Evolutionary conservation across 768 basidiomycete species (phyloP), one percentile per base, ranked within the genome.

Genomic region (Agaricus bisporus): DNA sequence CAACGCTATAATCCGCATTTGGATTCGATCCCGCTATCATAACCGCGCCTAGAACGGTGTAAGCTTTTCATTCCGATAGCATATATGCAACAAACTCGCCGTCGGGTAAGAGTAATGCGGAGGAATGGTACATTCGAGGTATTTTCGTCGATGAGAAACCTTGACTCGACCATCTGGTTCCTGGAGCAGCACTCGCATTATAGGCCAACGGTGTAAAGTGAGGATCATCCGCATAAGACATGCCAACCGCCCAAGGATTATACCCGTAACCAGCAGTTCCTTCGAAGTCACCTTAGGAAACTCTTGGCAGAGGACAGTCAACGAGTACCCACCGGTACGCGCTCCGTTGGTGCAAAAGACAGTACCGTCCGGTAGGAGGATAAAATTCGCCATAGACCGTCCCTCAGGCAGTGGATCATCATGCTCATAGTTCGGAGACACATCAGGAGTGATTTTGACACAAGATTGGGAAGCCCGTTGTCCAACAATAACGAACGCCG

Each of bases 1-100:
- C 59, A 5, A 73, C 66, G 44, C 71, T 76, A 64, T 76, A 79
- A 61, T 90, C 87, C 3, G 79, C 69, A 64, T 91, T 88, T 0
- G 90, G 89, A 63, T 91, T 92, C 8, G 85, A 87, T 14, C 91
- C 91, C 17, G 85, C 76, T n/a, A 91, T 77, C 29, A 88, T 70
- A 17, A 94, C 75, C 0, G 86, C 81, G 12, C 74, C 86, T 79
- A 61, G 4, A 36, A 6, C n/a, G 2, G 26, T 17, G 35, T 41
- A 0, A 20, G 18, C 12, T 17, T 41, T 39, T 11, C 35, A 32
- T 17, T n/a, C 83, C 83, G 28, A 8, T 18, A 35, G 12, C 32
- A 48, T 17, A 9, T 29, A 15, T 32, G 1, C 32, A 22, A 32
- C n/a, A 18, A 29, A 36, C 7, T 25, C 32, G 18, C 46, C 46